These are phyloP conservation scores for Aspergillus hortae DNA, from an alignment of 2,329 filamentous ascomycete species.

Conservation along the genomic window DNA sequence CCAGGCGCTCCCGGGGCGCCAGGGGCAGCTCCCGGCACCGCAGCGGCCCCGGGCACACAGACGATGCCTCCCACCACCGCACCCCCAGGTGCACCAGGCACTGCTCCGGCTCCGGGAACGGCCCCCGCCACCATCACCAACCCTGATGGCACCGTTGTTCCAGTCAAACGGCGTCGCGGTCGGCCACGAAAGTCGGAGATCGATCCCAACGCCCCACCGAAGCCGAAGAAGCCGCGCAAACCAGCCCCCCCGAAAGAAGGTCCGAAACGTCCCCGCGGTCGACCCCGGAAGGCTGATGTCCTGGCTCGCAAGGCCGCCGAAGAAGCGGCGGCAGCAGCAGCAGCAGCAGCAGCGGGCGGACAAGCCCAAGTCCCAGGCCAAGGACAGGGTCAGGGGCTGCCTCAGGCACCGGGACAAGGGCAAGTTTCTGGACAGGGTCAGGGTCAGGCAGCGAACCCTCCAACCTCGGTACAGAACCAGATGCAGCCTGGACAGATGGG, in stretches of 20 bases:
- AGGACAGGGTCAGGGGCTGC: background rate
- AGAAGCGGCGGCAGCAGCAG: conserved; percentile 6
- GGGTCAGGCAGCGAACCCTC: conserved; percentile 6
- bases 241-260: conserved; percentile 17
- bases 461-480: background rate
- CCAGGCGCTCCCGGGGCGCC: background rate
- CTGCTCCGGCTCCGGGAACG: background rate
- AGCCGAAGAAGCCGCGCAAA: conserved; percentile 19
- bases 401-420: background rate
- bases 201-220: conserved; percentile 13
- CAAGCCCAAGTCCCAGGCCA: background rate
- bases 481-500: background rate
- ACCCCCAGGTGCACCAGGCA: background rate
- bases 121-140: conserved; percentile 6
- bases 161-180: conserved; percentile 21
- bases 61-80: conserved; percentile 8
- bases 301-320: conserved; percentile 15
- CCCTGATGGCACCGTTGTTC: conserved; percentile 16
- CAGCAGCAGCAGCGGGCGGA: background rate
- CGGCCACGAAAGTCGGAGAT: conserved; percentile 23
- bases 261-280: conserved; percentile 31
- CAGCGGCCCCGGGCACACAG: background rate
- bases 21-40: conserved; percentile 13
- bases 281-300: conserved; percentile 32
- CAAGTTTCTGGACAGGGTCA: conserved; percentile 6